Conservation (phyloP, 441 rosid species). For the Flueggea neowawraea region DNA sequence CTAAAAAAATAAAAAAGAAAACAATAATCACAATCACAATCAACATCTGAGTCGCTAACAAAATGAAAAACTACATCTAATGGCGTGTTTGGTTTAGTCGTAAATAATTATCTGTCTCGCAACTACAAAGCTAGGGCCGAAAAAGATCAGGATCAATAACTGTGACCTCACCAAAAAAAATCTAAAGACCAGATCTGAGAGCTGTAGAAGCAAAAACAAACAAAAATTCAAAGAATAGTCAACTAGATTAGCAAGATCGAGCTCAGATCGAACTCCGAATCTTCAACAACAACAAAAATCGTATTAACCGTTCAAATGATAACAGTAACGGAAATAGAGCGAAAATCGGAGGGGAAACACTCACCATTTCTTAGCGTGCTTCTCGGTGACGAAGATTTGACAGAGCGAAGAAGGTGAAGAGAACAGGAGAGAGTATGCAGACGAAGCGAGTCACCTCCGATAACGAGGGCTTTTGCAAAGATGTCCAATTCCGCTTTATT, state of each 20-base stretch:
- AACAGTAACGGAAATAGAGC: neutral
- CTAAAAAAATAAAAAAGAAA: too few relatives aligned
- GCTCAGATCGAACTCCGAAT: conserved; percentile 2
- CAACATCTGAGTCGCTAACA: too few relatives aligned
- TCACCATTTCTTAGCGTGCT: conserved; percentile 24
- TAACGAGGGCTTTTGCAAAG: neutral
- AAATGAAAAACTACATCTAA: too few relatives aligned
- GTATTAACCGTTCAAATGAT: neutral
- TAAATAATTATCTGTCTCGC: too few relatives aligned
- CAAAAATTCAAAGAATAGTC: conserved; percentile 1
- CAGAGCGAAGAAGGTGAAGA: conserved; percentile 5
- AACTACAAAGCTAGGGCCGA: too few relatives aligned
- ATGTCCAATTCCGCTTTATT: conserved; percentile 14
- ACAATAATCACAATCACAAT: too few relatives aligned
- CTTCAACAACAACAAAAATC: neutral
- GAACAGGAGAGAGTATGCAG: conserved; percentile 10
- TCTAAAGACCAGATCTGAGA: conserved; percentile 19
- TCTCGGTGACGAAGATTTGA: conserved; percentile 5
- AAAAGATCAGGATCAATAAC: too few relatives aligned
- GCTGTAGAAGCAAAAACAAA: neutral
- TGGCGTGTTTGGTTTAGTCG: too few relatives aligned
- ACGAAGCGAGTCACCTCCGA: neutral
- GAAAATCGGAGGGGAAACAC: conserved; percentile 1
- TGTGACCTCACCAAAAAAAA: too few relatives aligned
- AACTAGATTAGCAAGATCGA: conserved; percentile 12